Base-by-base conservation (phyloP, 768 basidiomycete genomes). In the Leccinum uliginosum region DNA sequence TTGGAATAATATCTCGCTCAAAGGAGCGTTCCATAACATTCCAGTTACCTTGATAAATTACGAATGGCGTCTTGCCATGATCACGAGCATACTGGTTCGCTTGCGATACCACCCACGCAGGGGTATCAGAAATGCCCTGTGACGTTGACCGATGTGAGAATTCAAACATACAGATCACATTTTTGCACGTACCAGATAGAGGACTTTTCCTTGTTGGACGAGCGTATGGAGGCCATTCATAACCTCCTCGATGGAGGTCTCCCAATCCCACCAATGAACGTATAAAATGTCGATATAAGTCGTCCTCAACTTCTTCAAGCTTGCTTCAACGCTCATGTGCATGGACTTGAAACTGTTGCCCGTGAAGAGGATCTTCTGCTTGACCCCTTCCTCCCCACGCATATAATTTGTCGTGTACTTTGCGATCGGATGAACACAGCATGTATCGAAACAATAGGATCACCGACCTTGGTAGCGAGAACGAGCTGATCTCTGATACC, bases 301-400 rank as follows among this genome's bases (percentile, higher is more conserved):
- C 43, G 64, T 59, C n/a, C 65, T 51, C n/a, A 67, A 59, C 40
- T 62, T 65, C 50, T 64, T 61, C 54, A 61, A 54, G 52, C 55
- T 59, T 8, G 63, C 72, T 23, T 68, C 63, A 2, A 82, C 66
- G 21, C 75, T 74, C 45, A 80, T 32, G 24, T 71, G 68, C 63
- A 82, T 65, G 3, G 71, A 73, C 61, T 83, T 82, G 57, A 67
- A 55, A 56, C 71, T 73, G 62, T 86, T 84, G 2, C 84, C 84
- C 2, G 62, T 63, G 59, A 76, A 80, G 49, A 76, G 67, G 1
- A 73, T 67, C 45, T 78, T 74, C 45, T 76, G 71, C 19, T 53
- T 49, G 53, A 62, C 46, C 12, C 23, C 43, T 1, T 34, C 29
- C 21, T 67, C 52, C 15, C 51, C 61, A 6, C 50, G 35, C 30